Conservation (phyloP, 306 rosid genomes). For the Trichosanthes cucumerina region DNA sequence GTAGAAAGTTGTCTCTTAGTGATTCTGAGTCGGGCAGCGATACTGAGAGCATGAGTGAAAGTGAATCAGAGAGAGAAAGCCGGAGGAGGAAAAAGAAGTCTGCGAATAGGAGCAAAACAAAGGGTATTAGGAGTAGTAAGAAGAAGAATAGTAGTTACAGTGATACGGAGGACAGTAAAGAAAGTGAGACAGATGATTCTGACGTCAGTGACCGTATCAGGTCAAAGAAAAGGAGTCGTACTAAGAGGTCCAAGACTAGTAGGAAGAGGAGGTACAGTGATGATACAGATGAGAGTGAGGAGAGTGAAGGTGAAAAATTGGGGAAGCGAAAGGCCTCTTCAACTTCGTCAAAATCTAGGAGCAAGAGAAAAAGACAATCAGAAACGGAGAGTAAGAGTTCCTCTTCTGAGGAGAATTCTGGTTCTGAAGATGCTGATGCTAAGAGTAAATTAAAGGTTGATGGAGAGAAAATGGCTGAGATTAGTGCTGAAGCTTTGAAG, state of each 20-base stretch:
- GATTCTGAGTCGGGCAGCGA: slow-evolving; percentile 29
- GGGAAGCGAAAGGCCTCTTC: slow-evolving; percentile 31
- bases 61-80: slow-evolving; percentile 38
- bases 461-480: slow-evolving; percentile 29
- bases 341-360: slow-evolving; percentile 16
- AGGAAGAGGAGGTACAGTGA: slow-evolving; percentile 37
- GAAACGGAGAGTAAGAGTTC: slow-evolving; percentile 29
- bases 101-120: slow-evolving; percentile 7
- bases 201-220: slow-evolving; percentile 10
- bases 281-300: slow-evolving; percentile 43
- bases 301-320: slow-evolving; percentile 14
- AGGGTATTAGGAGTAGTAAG: slow-evolving; percentile 16
- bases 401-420: slow-evolving; percentile 33
- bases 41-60: slow-evolving; percentile 24
- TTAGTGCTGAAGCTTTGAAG: slow-evolving; percentile 41
- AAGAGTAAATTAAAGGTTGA: slow-evolving; percentile 20
- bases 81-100: slow-evolving; percentile 33
- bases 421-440: slow-evolving; percentile 31
- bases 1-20: slow-evolving; percentile 25
- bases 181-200: slow-evolving; percentile 14
- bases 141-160: slow-evolving; percentile 23
- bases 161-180: slow-evolving; percentile 16
- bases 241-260: slow-evolving; percentile 2
- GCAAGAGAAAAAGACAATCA: slow-evolving; percentile 26
- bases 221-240: slow-evolving; percentile 14